Percentiles rank a stretch among this genome's conserved stretches.
Conservation (phyloP, 2,329 filamentous ascomycete genomes). For the Trichoderma afroharzianum region DNA sequence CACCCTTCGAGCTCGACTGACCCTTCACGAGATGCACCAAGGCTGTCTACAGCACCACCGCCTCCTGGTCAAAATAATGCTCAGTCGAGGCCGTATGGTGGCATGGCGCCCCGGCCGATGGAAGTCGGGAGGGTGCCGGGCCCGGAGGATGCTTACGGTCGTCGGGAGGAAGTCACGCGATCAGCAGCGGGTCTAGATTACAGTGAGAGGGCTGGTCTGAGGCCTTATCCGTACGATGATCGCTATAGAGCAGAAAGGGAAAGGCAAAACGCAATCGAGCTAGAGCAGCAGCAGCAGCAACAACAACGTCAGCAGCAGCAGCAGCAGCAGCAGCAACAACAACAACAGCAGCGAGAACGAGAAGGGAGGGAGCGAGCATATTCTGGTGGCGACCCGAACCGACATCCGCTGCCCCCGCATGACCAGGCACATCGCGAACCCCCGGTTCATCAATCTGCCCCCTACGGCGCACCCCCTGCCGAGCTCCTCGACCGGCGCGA, state of each 20-base stretch:
- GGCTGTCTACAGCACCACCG: constrained; percentile 41
- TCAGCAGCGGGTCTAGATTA: constrained; percentile 43
- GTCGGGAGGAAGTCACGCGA: constrained; percentile 46
- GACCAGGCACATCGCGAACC: constrained; percentile 42
- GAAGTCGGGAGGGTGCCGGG: constrained; percentile 43
- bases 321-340: neutral
- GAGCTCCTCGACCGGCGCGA: constrained; percentile 37
- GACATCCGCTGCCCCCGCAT: constrained; percentile 37
- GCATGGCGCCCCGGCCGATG: constrained; percentile 43
- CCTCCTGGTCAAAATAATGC: constrained; percentile 47
- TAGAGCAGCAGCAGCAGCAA: constrained; percentile 32
- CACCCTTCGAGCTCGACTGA: constrained; percentile 48
- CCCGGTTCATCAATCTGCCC: constrained; percentile 41
- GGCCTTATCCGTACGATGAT: constrained; percentile 49
- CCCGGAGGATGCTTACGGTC: constrained; percentile 44
- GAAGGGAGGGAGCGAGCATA: constrained; percentile 46
- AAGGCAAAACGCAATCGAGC: constrained; percentile 42
- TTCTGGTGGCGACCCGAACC: constrained; percentile 45
- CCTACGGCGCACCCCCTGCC: constrained; percentile 44
- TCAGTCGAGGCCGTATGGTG: constrained; percentile 47
- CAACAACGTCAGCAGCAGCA: no score
- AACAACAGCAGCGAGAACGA: constrained; percentile 38
- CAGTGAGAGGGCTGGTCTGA: constrained; percentile 48
- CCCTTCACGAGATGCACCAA: constrained; percentile 37
- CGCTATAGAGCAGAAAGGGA: constrained; percentile 50